These are phyloP conservation scores for Ganoderma lingzhi DNA, from an alignment of 1,284 basidiomycete species.

Conservation along the genomic window DNA sequence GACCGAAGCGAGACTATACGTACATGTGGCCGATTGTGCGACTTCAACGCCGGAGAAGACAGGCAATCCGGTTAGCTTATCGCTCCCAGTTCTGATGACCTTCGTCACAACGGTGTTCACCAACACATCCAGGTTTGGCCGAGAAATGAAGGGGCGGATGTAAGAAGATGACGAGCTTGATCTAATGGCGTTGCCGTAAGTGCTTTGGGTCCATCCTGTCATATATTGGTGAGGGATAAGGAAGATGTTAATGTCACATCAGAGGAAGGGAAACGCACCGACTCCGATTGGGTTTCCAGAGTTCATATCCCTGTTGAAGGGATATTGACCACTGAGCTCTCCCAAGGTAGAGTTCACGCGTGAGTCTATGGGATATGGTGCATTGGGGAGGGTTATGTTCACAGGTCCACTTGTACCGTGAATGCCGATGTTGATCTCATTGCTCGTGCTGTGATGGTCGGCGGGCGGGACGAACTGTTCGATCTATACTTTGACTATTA, in stretches of 20 bases:
- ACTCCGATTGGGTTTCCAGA: constrained; percentile 47
- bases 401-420: constrained; percentile 41
- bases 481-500: constrained; percentile 14
- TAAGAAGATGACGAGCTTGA: constrained; percentile 43
- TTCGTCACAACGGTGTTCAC: constrained; percentile 50
- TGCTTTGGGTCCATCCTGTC: constrained; percentile 44
- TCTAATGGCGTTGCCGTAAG: constrained; percentile 37
- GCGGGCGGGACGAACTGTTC: constrained; percentile 30
- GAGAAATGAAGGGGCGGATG: constrained; percentile 41
- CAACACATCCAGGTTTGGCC: constrained; percentile 52
- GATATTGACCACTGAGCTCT: constrained; percentile 43
- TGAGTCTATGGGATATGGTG: constrained; percentile 42
- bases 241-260: neutral
- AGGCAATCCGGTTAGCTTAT: constrained; percentile 27
- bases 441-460: constrained; percentile 30
- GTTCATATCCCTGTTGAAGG: constrained; percentile 50
- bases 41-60: constrained; percentile 46
- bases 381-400: constrained; percentile 44
- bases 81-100: constrained; percentile 40
- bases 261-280: constrained; percentile 37
- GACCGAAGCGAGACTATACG: neutral
- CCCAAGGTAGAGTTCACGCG: constrained; percentile 44
- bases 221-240: neutral
- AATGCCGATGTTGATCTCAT: constrained; percentile 23
- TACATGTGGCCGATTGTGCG: constrained; percentile 35